A percentile compares a stretch with the other conserved stretches of the same genome.
Evolutionary conservation across 208 protist genomes (phyloP).

Genomic region (Pavlovales sp.): DNA sequence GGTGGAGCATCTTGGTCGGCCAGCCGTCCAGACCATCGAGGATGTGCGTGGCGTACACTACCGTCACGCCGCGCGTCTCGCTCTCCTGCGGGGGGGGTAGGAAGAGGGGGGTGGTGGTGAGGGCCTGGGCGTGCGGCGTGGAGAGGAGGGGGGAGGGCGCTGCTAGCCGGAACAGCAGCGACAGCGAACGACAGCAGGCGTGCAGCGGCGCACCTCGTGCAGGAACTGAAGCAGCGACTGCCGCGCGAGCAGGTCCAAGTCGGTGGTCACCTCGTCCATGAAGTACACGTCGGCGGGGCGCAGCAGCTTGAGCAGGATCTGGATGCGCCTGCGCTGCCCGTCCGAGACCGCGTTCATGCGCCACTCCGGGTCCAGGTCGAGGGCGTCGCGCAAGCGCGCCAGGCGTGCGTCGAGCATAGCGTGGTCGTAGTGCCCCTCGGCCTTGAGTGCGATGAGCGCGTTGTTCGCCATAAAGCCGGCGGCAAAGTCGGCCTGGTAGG

Average conservation of each 20-base stretch:
- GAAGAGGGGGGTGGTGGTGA: too few relatives aligned
- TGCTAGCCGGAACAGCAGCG: too few relatives aligned
- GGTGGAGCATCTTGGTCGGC: conserved; percentile 42
- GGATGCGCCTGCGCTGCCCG: conserved; percentile 77
- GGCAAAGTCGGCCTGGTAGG: conserved; percentile 30
- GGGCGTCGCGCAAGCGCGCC: conserved; percentile 63
- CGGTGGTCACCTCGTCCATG: conserved; percentile 66
- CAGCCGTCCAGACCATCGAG: conserved; percentile 79
- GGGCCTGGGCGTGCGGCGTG: too few relatives aligned
- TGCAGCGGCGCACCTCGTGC: conserved; percentile 57
- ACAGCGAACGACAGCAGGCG: too few relatives aligned
- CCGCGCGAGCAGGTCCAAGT: conserved; percentile 79
- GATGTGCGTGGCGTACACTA: conserved; percentile 85
- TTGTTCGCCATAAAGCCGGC: conserved; percentile 68
- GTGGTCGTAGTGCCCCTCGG: conserved; percentile 1
- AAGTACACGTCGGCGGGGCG: conserved; percentile 67
- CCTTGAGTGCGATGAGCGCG: conserved; percentile 51
- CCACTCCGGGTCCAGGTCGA: conserved; percentile 75
- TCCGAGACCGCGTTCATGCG: conserved; percentile 74
- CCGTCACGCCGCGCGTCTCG: conserved; percentile 72
- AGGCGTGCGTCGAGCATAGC: conserved; percentile 6
- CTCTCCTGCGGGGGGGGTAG: conserved; percentile 58
- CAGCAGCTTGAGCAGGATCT: conserved; percentile 73
- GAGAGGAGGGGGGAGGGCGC: too few relatives aligned
- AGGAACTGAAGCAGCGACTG: conserved; percentile 75